Conservation (phyloP, 176 grass and related monocot genomes). For the Areca catechu region DNA sequence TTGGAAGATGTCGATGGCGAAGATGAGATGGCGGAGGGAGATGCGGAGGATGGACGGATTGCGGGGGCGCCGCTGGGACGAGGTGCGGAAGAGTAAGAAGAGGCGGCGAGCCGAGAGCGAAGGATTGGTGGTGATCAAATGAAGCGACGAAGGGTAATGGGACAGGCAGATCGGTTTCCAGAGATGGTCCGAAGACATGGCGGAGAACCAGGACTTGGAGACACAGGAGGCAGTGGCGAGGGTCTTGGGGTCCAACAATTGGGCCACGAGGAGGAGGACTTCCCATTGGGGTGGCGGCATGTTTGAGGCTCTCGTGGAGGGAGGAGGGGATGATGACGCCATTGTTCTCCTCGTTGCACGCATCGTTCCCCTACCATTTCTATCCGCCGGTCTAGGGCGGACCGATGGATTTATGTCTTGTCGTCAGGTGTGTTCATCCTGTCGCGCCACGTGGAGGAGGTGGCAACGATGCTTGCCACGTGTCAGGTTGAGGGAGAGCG, state of each 20-base stretch:
- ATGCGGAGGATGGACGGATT: slow-evolving; percentile 25
- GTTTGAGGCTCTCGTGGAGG: no score
- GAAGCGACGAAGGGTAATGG: slow-evolving; percentile 44
- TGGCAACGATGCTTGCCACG: no score
- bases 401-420: no score
- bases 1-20: slow-evolving; percentile 46
- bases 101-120: slow-evolving; percentile 28
- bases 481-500: no score
- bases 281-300: slow-evolving; percentile 31
- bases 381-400: no score
- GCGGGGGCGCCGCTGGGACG: slow-evolving; percentile 10
- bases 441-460: no score
- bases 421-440: no score
- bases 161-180: slow-evolving; percentile 44
- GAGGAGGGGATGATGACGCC: no score
- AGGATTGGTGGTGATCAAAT: background rate
- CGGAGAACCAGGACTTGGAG: slow-evolving; percentile 48
- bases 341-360: no score
- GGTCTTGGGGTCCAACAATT: slow-evolving; percentile 41
- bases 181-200: slow-evolving; percentile 52
- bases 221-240: slow-evolving; percentile 54
- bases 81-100: slow-evolving; percentile 40
- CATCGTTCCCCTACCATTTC: no score
- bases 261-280: slow-evolving; percentile 28
- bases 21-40: slow-evolving; percentile 39